A percentile compares a stretch with the other conserved stretches of the same genome.
phyloP scores from a whole-genome alignment of 23 red algal species.

The Gracilaria gracilis region DNA sequence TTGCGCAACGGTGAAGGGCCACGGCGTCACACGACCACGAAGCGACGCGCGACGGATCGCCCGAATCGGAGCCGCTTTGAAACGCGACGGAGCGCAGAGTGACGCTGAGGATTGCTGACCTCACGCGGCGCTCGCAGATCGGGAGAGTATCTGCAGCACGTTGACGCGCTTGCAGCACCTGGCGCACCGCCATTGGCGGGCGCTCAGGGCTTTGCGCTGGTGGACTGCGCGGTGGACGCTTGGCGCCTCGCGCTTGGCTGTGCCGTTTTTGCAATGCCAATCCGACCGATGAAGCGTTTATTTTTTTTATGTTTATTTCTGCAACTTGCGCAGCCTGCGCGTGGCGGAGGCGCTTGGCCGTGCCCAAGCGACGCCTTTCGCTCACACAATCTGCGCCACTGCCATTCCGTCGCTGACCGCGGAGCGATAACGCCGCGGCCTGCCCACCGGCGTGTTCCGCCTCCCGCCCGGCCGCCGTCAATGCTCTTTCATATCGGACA shows the following conservation, averaged over 20 bases:
- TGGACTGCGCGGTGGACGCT: neutral
- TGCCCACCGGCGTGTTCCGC: too few species aligned
- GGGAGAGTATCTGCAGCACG: constrained; percentile 24
- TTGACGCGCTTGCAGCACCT: constrained; percentile 19
- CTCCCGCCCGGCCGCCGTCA: too few species aligned
- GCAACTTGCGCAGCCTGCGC: too few species aligned
- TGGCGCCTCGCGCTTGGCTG: neutral
- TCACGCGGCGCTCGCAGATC: neutral
- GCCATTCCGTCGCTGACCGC: too few species aligned
- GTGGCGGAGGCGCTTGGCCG: too few species aligned
- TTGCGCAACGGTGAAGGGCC: constrained; percentile 11
- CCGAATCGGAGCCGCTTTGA: neutral
- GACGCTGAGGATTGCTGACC: neutral
- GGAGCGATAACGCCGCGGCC: too few species aligned
- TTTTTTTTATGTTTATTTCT: too few species aligned
- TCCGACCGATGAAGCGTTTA: neutral
- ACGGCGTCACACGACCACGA: neutral
- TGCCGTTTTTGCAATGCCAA: neutral
- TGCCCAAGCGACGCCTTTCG: too few species aligned
- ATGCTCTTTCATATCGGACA: too few species aligned
- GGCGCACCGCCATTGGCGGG: neutral
- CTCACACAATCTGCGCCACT: too few species aligned
- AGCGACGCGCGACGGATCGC: neutral
- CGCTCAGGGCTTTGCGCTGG: neutral
- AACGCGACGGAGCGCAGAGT: neutral